phyloP scores from a whole-genome alignment of 306 rosid genomes.

The Carpinus fangiana region DNA sequence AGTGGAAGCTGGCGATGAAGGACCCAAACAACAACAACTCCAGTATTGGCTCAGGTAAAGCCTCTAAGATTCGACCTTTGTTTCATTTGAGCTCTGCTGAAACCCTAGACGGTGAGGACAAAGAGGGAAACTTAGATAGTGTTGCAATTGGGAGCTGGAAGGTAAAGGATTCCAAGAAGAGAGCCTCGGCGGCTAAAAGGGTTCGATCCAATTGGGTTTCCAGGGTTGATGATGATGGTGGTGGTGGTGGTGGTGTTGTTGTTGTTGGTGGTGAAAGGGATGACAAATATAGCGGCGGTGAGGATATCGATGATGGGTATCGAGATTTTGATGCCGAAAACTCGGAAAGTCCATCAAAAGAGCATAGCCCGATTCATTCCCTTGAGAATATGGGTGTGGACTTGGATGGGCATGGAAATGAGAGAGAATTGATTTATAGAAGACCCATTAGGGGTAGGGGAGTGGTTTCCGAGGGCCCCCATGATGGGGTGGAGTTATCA shows the following conservation, averaged over 20 bases:
- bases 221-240: slow-evolving; percentile 60
- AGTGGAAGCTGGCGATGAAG: slow-evolving; percentile 54
- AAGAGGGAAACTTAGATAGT: slow-evolving; percentile 66
- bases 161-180: slow-evolving; percentile 71
- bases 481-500: slow-evolving; percentile 74
- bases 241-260: slow-evolving; percentile 48
- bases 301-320: slow-evolving; percentile 67
- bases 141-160: slow-evolving; percentile 92
- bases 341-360: slow-evolving; percentile 76
- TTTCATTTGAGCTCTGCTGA: slow-evolving; percentile 67
- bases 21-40: slow-evolving; percentile 40
- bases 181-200: slow-evolving; percentile 64
- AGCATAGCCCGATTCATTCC: slow-evolving; percentile 63
- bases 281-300: slow-evolving; percentile 69
- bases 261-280: slow-evolving; percentile 46
- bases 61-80: slow-evolving; percentile 83
- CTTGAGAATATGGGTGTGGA: slow-evolving; percentile 78
- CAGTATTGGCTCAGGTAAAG: slow-evolving; percentile 45
- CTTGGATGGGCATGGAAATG: slow-evolving; percentile 47
- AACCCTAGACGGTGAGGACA: slow-evolving; percentile 60
- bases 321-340: slow-evolving; percentile 76
- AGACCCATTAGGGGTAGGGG: slow-evolving; percentile 68
- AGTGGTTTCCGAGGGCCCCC: slow-evolving; percentile 41
- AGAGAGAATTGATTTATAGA: slow-evolving; percentile 52
- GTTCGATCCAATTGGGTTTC: slow-evolving; percentile 88